Evolutionary conservation across 75 land plant species (phyloP), one percentile per base, ranked within the genome.

Genomic region (Selaginella moellendorffii): DNA sequence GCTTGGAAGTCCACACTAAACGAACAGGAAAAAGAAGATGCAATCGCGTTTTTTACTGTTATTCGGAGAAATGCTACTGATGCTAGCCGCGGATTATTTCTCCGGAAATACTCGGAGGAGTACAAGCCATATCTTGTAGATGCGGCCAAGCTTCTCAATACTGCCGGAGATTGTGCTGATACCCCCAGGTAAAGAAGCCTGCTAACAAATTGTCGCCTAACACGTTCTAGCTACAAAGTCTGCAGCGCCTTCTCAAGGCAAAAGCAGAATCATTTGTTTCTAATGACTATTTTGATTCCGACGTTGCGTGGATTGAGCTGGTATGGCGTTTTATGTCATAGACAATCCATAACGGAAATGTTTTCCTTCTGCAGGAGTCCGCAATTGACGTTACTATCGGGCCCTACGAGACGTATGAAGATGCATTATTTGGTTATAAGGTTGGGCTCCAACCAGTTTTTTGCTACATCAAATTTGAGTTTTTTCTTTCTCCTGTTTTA

Each of bases 371-470:
- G 2, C 52, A 91, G 97, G 96, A 92, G 53, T 92, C 97, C 61
- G 73, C 77, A 31, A 31, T 92, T 69, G 97, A 92, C 76, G 71
- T 92, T 24, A 92, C 97, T 0, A 88, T 92, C 73, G 97, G 97
- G 14, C 97, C 97, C 22, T 92, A 92, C 61, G 97, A 92, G 72
- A 92, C 97, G 24, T 92, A 92, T 73, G 96, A 85, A 79, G 97
- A 88, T 74, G 27, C 77, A 56, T 65, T 92, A 61, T 92, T 83
- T 73, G 96, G 97, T 22, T 92, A 88, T 61, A 92, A 92, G 88
- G 97, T 87, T n/a, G n/a, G n/a, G n/a, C n/a, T n/a, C n/a, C n/a
- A n/a, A n/a, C n/a, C n/a, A n/a, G n/a, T n/a, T n/a, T n/a, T n/a
- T n/a, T n/a, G n/a, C n/a, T n/a, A n/a, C n/a, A n/a, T n/a, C n/a